phyloP scores from a whole-genome alignment of 257 asterid species.

The Cordia subcordata region DNA sequence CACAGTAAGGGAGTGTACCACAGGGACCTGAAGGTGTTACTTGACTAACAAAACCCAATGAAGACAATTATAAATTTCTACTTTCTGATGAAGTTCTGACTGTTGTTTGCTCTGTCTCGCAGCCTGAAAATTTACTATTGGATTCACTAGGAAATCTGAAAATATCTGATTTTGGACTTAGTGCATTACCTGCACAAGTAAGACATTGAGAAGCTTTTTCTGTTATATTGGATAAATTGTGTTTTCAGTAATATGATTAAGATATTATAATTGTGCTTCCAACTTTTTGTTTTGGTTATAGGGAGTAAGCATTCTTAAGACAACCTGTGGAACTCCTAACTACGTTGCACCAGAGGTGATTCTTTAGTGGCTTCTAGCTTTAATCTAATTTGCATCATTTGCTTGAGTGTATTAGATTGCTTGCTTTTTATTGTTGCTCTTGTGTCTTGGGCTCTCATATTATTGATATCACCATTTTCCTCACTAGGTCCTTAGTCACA shows the following conservation, averaged over 20 bases:
- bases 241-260: conserved; percentile 1
- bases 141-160: conserved; percentile 93
- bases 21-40: conserved; percentile 84
- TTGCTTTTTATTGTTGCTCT: not conserved
- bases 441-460: conserved; percentile 1
- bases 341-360: conserved; percentile 98
- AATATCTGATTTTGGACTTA: conserved; percentile 97
- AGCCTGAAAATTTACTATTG: conserved; percentile 96
- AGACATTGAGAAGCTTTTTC: conserved; percentile 14
- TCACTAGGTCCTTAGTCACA: conserved; percentile 84
- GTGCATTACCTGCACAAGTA: conserved; percentile 88
- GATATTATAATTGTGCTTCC: conserved; percentile 19
- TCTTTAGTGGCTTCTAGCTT: conserved; percentile 9
- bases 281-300: conserved; percentile 33
- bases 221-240: not conserved
- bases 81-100: conserved; percentile 15
- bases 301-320: conserved; percentile 87
- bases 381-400: conserved; percentile 3
- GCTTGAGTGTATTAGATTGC: conserved; percentile 5
- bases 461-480: not conserved
- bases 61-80: conserved; percentile 3
- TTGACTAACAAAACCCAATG: conserved; percentile 3
- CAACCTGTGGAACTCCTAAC: conserved; percentile 99
- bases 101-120: conserved; percentile 27
- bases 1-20: conserved; percentile 95